A percentile compares a stretch with the other conserved stretches of the same genome.
Evolutionary conservation across 2,329 filamentous ascomycete genomes (phyloP).

Genomic region (Pseudogymnoascus sp.): DNA sequence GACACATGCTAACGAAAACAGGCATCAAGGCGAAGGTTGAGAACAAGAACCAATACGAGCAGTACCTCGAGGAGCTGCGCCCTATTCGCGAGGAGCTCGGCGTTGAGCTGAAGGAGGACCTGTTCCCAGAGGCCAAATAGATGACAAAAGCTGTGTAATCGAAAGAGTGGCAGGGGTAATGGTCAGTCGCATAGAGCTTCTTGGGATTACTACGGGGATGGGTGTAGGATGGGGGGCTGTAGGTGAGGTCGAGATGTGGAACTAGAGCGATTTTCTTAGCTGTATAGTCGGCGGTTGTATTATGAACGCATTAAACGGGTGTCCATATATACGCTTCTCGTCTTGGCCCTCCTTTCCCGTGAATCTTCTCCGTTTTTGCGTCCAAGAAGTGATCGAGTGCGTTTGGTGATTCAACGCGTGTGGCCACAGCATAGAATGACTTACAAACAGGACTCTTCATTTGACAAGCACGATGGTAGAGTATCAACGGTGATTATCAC

Average conservation of each 20-base stretch:
- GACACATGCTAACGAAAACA: slow-evolving; percentile 33
- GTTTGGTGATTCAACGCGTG: neutral
- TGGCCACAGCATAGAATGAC: neutral
- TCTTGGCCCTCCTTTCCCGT: neutral
- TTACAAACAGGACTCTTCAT: neutral
- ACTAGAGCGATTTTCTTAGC: slow-evolving; percentile 9
- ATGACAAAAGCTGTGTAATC: slow-evolving; percentile 13
- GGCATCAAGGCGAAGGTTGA: slow-evolving; percentile 99
- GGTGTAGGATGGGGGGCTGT: neutral
- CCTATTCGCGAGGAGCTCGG: slow-evolving; percentile 88
- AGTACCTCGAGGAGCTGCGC: slow-evolving; percentile 92
- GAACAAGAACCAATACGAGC: slow-evolving; percentile 94
- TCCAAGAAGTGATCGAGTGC: neutral
- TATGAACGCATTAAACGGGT: slow-evolving; percentile 7
- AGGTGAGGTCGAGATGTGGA: slow-evolving; percentile 1
- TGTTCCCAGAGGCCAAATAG: slow-evolving; percentile 62
- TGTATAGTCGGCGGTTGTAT: slow-evolving; percentile 6
- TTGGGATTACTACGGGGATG: neutral
- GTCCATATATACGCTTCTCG: slow-evolving; percentile 4
- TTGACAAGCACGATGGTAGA: neutral
- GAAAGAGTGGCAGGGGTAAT: neutral
- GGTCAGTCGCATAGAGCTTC: slow-evolving; percentile 8
- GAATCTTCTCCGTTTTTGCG: neutral
- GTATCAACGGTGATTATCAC: neutral
- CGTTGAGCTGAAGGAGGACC: slow-evolving; percentile 80